Percentiles rank a stretch among this genome's conserved stretches.
phyloP scores from a whole-genome alignment of 257 asterid genomes.

The Solanum peruvianum region DNA sequence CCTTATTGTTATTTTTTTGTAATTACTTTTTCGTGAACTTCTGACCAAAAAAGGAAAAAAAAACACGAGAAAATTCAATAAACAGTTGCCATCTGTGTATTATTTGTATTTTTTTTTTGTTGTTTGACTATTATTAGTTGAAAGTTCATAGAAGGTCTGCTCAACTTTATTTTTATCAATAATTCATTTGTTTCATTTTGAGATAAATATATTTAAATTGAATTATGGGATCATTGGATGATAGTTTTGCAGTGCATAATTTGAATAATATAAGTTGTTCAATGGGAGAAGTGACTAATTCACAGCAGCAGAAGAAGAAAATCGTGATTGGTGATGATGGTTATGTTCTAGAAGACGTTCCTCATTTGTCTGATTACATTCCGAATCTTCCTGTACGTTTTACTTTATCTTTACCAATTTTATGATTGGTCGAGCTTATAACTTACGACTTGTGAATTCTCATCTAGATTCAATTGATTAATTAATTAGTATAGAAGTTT shows the following conservation, averaged over 20 bases:
- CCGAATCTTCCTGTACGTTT: conserved; percentile 39
- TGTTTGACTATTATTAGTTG: neutral
- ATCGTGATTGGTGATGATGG: conserved; percentile 41
- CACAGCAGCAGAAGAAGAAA: conserved; percentile 7
- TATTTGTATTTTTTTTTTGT: neutral
- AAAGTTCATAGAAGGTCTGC: neutral
- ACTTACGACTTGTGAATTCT: neutral
- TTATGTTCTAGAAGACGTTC: conserved; percentile 55
- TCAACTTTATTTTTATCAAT: neutral
- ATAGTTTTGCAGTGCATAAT: neutral
- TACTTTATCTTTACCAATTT: neutral
- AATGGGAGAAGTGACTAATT: conserved; percentile 1
- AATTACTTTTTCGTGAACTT: neutral
- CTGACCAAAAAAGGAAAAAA: neutral
- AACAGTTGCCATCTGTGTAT: neutral
- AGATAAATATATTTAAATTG: neutral
- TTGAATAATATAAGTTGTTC: neutral
- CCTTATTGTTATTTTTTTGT: neutral
- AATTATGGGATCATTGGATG: neutral
- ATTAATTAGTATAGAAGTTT: neutral
- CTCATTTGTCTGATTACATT: conserved; percentile 57
- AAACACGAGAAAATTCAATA: neutral
- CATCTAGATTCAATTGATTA: neutral
- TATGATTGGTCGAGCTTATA: neutral
- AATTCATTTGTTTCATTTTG: neutral